Evolutionary conservation across 257 asterid genomes (phyloP).

Genomic region (Paulownia fortunei): DNA sequence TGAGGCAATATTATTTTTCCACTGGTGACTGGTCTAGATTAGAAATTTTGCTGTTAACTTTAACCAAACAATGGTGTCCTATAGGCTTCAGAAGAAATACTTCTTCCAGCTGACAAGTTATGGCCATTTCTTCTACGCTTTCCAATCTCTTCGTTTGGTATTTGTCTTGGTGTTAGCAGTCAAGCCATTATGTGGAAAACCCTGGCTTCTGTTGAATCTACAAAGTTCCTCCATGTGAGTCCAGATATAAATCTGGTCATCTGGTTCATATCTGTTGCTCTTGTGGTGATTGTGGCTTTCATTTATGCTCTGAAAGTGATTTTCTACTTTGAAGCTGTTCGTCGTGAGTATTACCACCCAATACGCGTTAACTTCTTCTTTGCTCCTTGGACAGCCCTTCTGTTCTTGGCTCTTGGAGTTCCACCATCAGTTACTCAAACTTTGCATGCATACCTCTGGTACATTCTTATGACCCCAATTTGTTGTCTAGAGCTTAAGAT

Average conservation of each 20-base stretch:
- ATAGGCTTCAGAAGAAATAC: constrained; percentile 59
- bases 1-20: too few relatives aligned
- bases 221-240: constrained; percentile 59
- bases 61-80: background rate
- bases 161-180: constrained; percentile 89
- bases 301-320: constrained; percentile 61
- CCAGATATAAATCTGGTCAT: constrained; percentile 57
- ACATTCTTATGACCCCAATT: constrained; percentile 77
- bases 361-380: constrained; percentile 91
- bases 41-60: background rate
- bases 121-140: constrained; percentile 96
- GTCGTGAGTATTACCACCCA: constrained; percentile 93
- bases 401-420: constrained; percentile 68
- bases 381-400: constrained; percentile 81
- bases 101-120: constrained; percentile 73
- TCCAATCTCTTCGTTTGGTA: constrained; percentile 78
- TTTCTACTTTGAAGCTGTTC: constrained; percentile 92
- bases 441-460: constrained; percentile 60
- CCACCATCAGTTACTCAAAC: constrained; percentile 56
- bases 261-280: constrained; percentile 70
- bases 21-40: too few relatives aligned
- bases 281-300: constrained; percentile 41
- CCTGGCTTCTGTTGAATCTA: constrained; percentile 62
- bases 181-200: constrained; percentile 97
- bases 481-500: constrained; percentile 74